Conservation (phyloP, 352 stramenopile species). For the Globisporangium irregulare region DNA sequence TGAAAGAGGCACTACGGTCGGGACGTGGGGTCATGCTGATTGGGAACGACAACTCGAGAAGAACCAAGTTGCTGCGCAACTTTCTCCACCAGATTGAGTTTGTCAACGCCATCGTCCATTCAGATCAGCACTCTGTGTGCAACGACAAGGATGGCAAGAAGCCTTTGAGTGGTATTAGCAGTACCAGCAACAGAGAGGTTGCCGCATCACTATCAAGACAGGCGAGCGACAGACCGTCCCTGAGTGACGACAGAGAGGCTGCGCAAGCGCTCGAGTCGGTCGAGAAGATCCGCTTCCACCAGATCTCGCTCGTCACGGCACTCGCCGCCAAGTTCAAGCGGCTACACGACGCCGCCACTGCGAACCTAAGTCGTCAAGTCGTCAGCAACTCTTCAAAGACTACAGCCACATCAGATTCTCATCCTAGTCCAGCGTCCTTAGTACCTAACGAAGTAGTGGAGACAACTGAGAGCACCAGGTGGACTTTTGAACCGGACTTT, state of each 20-base stretch:
- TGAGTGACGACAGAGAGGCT: conserved; percentile 14
- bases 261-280: conserved; percentile 28
- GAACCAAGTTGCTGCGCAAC: conserved; percentile 34
- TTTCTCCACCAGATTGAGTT: conserved; percentile 30
- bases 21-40: conserved; percentile 35
- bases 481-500: conserved; percentile 18
- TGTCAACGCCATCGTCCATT: not conserved
- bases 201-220: not conserved
- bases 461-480: not conserved
- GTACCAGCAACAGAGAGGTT: not conserved
- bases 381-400: not conserved
- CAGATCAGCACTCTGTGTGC: not conserved
- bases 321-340: conserved; percentile 31
- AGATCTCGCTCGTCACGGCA: conserved; percentile 37
- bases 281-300: conserved; percentile 42
- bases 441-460: not conserved
- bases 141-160: not conserved
- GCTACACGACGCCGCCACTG: not conserved
- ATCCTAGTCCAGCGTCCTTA: not conserved
- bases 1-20: conserved; percentile 39
- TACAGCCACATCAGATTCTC: too few species aligned
- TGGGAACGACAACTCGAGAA: conserved; percentile 24
- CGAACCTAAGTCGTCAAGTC: not conserved
- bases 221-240: not conserved
- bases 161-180: not conserved